These are phyloP conservation scores for Geopyxis carbonaria DNA, from an alignment of 495 filamentous ascomycete species.

Conservation along the genomic window DNA sequence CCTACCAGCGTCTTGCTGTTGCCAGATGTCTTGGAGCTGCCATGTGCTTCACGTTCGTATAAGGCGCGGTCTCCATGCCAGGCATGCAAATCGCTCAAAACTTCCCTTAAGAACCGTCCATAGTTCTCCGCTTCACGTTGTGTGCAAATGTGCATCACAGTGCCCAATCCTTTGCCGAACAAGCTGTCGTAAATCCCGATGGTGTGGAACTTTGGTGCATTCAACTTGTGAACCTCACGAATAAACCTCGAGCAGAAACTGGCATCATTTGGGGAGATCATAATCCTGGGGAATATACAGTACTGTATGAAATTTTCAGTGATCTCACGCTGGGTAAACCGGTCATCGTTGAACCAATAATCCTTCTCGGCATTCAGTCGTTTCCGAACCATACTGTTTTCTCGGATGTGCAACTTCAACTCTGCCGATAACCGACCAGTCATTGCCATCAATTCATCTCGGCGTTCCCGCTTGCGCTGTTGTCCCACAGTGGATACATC, in stretches of 20 bases:
- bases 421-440: slow-evolving; percentile 51
- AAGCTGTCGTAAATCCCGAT: slow-evolving; percentile 68
- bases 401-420: slow-evolving; percentile 46
- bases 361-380: slow-evolving; percentile 61
- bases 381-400: slow-evolving; percentile 43
- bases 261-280: slow-evolving; percentile 70
- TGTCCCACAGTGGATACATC: slow-evolving; percentile 48
- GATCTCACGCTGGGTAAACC: slow-evolving; percentile 45
- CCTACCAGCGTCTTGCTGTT: slow-evolving; percentile 44
- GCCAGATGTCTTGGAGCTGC: slow-evolving; percentile 43
- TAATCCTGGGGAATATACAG: slow-evolving; percentile 73
- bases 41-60: slow-evolving; percentile 68
- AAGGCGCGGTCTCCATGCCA: slow-evolving; percentile 67
- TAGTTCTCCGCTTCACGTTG: slow-evolving; percentile 80
- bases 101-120: slow-evolving; percentile 67
- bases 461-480: slow-evolving; percentile 45
- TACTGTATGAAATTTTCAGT: slow-evolving; percentile 67
- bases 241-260: slow-evolving; percentile 74
- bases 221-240: slow-evolving; percentile 63
- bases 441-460: slow-evolving; percentile 40
- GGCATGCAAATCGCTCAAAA: slow-evolving; percentile 54
- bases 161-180: slow-evolving; percentile 58
- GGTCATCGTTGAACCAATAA: slow-evolving; percentile 52
- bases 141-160: slow-evolving; percentile 73
- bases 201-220: slow-evolving; percentile 72